phyloP scores from a whole-genome alignment of 1,284 basidiomycete species.

The Stygiomarasmius scandens region DNA sequence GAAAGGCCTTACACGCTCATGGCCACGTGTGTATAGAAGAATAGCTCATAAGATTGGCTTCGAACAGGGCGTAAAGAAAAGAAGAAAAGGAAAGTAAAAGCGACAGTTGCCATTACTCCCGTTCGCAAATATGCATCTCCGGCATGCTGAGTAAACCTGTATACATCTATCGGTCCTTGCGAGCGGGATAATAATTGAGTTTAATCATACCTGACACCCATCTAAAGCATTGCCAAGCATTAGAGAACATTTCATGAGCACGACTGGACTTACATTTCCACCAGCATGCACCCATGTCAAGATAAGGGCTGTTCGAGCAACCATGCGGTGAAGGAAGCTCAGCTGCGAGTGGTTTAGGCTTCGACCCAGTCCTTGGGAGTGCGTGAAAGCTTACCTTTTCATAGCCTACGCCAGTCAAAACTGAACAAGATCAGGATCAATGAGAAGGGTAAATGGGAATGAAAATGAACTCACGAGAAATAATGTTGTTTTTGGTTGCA shows the following conservation, averaged over 20 bases:
- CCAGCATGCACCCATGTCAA: constrained; percentile 54
- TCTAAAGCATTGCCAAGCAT: not conserved
- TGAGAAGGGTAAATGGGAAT: not conserved
- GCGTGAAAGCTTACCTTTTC: constrained; percentile 45
- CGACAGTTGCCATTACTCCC: constrained; percentile 39
- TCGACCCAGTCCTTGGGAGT: not conserved
- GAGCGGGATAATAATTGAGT: not conserved
- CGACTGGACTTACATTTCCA: constrained; percentile 38
- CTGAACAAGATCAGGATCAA: constrained; percentile 30
- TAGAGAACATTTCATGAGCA: not conserved
- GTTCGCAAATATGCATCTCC: constrained; percentile 36
- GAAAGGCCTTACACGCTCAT: constrained; percentile 38
- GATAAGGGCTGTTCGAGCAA: constrained; percentile 48
- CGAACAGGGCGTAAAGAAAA: constrained; percentile 48
- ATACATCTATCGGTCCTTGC: not conserved
- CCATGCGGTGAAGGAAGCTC: constrained; percentile 54
- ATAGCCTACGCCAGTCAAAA: constrained; percentile 59
- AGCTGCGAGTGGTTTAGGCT: constrained; percentile 32
- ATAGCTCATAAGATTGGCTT: constrained; percentile 46
- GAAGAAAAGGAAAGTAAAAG: constrained; percentile 40
- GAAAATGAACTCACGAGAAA: constrained; percentile 48
- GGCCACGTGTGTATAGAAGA: constrained; percentile 45
- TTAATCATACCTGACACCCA: not conserved
- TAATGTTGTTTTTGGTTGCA: constrained; percentile 64
- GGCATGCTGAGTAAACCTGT: constrained; percentile 14